These are phyloP conservation scores for Zasmidium angulare DNA, from an alignment of 2,329 filamentous ascomycete genomes.

Conservation along the genomic window DNA sequence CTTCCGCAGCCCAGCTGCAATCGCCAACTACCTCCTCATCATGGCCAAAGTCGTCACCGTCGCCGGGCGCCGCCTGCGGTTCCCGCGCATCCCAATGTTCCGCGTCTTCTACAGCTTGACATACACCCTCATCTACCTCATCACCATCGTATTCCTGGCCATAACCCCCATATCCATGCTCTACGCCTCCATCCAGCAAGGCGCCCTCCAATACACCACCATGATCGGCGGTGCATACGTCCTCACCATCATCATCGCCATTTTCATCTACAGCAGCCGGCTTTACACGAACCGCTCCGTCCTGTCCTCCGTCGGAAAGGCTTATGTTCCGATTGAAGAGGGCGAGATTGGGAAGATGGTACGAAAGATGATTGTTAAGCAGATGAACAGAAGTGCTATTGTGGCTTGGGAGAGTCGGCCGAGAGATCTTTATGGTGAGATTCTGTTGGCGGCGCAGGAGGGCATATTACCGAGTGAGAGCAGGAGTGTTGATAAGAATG, in stretches of 20 bases:
- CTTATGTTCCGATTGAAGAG: conserved; percentile 81
- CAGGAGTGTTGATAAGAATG: conserved; percentile 17
- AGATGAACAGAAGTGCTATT: conserved; percentile 73
- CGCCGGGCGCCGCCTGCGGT: conserved; percentile 25
- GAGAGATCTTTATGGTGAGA: conserved; percentile 51
- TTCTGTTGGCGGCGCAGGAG: conserved; percentile 29
- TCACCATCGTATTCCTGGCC: conserved; percentile 72
- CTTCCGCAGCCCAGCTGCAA: not conserved
- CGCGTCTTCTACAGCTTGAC: conserved; percentile 74
- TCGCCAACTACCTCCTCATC: not conserved
- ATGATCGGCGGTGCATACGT: conserved; percentile 76
- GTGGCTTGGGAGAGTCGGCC: conserved; percentile 78
- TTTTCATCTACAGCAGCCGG: conserved; percentile 77
- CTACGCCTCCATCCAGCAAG: conserved; percentile 67
- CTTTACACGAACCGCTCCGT: conserved; percentile 82
- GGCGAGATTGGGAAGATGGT: conserved; percentile 77
- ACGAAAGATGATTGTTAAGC: conserved; percentile 70
- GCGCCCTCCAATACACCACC: conserved; percentile 76
- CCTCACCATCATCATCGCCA: conserved; percentile 66
- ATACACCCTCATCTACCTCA: conserved; percentile 73
- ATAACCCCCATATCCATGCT: conserved; percentile 78
- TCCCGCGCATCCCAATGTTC: conserved; percentile 60
- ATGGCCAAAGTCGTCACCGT: conserved; percentile 16
- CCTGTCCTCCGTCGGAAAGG: conserved; percentile 79
- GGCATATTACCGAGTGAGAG: conserved; percentile 27